These are phyloP conservation scores for Alternaria sp. DNA, from an alignment of 2,329 filamentous ascomycete species.

Conservation along the genomic window DNA sequence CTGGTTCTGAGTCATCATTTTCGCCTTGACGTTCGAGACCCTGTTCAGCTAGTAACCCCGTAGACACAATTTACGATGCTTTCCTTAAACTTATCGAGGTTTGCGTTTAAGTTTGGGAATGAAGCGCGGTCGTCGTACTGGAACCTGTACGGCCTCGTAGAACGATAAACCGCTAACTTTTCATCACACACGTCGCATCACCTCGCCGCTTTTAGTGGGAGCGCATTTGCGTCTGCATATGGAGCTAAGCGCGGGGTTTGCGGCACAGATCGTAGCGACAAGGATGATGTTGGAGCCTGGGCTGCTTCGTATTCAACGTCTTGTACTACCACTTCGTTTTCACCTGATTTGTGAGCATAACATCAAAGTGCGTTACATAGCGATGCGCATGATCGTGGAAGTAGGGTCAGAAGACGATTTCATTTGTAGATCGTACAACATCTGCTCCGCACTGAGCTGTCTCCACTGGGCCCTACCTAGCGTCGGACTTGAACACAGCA, in stretches of 20 bases:
- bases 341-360: background rate
- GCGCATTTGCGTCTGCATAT: background rate
- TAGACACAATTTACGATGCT: no score
- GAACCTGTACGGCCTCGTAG: no score
- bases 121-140: no score
- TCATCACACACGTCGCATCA: background rate
- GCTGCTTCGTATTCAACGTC: accelerated
- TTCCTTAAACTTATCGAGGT: no score
- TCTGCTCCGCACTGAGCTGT: background rate
- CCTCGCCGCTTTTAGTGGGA: background rate
- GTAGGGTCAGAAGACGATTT: background rate
- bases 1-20: background rate
- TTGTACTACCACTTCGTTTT: background rate
- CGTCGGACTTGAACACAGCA: background rate
- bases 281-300: background rate
- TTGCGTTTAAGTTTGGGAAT: no score
- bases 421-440: background rate
- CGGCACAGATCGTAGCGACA: background rate
- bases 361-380: background rate
- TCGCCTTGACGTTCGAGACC: background rate
- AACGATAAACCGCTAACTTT: no score
- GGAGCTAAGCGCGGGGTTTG: background rate
- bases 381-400: background rate
- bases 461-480: background rate
- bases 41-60: background rate